Evolutionary conservation across 2,329 filamentous ascomycete genomes (phyloP).

Genomic region (Calcarisporium arbuscula): DNA sequence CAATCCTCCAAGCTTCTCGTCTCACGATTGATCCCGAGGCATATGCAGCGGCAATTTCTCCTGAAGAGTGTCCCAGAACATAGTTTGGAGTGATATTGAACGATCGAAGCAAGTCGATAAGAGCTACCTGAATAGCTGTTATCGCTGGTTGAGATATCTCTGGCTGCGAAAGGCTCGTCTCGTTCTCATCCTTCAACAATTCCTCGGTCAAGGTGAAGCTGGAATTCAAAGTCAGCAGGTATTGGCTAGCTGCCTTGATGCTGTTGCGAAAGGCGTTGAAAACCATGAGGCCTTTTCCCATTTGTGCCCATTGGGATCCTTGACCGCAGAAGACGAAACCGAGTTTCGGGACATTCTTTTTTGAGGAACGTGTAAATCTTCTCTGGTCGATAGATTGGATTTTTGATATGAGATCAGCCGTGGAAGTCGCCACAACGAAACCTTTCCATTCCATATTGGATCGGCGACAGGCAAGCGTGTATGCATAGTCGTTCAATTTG

Average conservation of each 20-base stretch:
- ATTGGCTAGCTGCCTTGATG: slow-evolving; percentile 26
- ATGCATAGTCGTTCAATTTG: slow-evolving; percentile 35
- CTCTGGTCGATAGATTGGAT: slow-evolving; percentile 15
- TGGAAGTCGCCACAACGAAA: slow-evolving; percentile 28
- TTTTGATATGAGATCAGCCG: slow-evolving; percentile 24
- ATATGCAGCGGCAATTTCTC: slow-evolving; percentile 40
- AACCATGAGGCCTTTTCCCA: slow-evolving; percentile 34
- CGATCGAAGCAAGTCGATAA: slow-evolving; percentile 31
- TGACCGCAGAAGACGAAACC: slow-evolving; percentile 39
- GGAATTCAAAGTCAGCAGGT: slow-evolving; percentile 23
- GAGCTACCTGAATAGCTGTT: slow-evolving; percentile 35
- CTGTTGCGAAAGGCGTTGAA: slow-evolving; percentile 35
- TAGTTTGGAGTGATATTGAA: slow-evolving; percentile 24
- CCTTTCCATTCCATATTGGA: slow-evolving; percentile 38
- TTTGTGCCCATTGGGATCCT: slow-evolving; percentile 35
- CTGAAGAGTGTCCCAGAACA: slow-evolving; percentile 40
- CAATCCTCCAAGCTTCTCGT: slow-evolving; percentile 33
- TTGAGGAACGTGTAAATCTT: slow-evolving; percentile 16
- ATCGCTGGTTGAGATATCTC: slow-evolving; percentile 34
- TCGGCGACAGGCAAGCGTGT: slow-evolving; percentile 39
- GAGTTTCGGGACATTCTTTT: slow-evolving; percentile 21
- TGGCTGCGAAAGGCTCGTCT: slow-evolving; percentile 25
- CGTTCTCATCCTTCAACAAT: slow-evolving; percentile 19
- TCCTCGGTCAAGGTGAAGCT: slow-evolving; percentile 29
- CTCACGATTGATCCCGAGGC: slow-evolving; percentile 28